Percentiles rank a stretch among this genome's conserved stretches.
Conservation (phyloP, 2,329 filamentous ascomycete species). For the Incumbomyces lentus region DNA sequence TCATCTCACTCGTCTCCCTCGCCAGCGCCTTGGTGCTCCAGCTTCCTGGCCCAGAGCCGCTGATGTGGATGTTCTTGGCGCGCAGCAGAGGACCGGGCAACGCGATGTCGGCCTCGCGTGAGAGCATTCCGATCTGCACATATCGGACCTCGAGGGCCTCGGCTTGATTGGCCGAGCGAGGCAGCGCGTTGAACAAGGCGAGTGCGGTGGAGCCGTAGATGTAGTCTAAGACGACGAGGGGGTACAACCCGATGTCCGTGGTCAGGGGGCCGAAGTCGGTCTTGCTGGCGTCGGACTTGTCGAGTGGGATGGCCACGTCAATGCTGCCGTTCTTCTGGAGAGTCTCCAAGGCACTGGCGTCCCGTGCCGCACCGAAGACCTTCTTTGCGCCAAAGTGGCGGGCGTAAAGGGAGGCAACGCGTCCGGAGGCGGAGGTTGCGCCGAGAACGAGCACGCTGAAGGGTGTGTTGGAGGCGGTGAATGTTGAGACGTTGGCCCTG, state of each 20-base stretch:
- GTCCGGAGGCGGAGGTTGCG: conserved; percentile 44
- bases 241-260: conserved; percentile 34
- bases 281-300: conserved; percentile 25
- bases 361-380: conserved; percentile 44
- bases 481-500: conserved; percentile 26
- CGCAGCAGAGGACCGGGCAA: conserved; percentile 38
- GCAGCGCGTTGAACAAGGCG: conserved; percentile 34
- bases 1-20: conserved; percentile 15
- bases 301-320: conserved; percentile 38
- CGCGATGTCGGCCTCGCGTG: conserved; percentile 26
- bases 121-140: conserved; percentile 43
- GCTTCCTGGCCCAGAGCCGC: conserved; percentile 38
- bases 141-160: conserved; percentile 39
- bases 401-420: conserved; percentile 40
- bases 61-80: conserved; percentile 39
- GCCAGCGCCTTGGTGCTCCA: conserved; percentile 30
- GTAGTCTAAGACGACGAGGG: conserved; percentile 44
- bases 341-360: conserved; percentile 31
- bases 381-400: conserved; percentile 39
- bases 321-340: conserved; percentile 27
- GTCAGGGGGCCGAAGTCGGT: conserved; percentile 36
- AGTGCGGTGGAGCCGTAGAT: conserved; percentile 41
- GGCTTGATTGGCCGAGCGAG: conserved; percentile 16
- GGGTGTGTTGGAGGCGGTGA: conserved; percentile 24
- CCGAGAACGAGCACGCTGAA: conserved; percentile 45